Evolutionary conservation across 352 stramenopile species (phyloP).

Genomic region (Globisporangium apiculatum): DNA sequence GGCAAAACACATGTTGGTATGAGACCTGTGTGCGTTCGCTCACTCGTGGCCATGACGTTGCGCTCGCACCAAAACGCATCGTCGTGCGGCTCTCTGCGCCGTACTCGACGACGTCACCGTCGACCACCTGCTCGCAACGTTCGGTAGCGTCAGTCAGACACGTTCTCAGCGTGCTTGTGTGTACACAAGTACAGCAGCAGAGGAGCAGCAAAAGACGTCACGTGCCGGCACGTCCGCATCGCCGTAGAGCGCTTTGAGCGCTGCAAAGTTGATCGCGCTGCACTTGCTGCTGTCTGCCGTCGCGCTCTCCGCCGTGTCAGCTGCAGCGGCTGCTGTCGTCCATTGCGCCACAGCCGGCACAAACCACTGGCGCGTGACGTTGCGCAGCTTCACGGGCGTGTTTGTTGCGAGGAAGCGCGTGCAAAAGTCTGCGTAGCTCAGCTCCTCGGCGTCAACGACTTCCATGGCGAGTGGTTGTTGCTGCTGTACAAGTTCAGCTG

Average conservation of each 20-base stretch:
- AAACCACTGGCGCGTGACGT: constrained; percentile 38
- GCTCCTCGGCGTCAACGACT: constrained; percentile 35
- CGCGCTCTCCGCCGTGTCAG: constrained; percentile 23
- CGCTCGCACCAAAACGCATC: constrained; percentile 49
- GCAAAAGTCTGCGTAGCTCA: constrained; percentile 73
- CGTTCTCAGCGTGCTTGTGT: too few species aligned
- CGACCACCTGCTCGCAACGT: constrained; percentile 36
- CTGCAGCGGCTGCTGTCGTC: constrained; percentile 12
- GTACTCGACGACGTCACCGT: constrained; percentile 51
- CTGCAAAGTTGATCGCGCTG: constrained; percentile 3
- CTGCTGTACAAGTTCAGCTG: neutral
- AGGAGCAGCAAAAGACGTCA: too few species aligned
- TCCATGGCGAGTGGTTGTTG: constrained; percentile 27
- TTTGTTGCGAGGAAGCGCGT: constrained; percentile 63
- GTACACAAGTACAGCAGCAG: too few species aligned
- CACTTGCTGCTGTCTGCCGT: constrained; percentile 26
- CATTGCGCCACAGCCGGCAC: constrained; percentile 7
- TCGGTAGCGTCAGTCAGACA: neutral
- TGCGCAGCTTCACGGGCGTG: constrained; percentile 57
- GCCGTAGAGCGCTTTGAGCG: constrained; percentile 41
- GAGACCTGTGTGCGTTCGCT: neutral
- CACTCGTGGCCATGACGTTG: neutral
- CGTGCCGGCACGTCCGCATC: constrained; percentile 47
- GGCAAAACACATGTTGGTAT: neutral
- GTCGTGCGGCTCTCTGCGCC: constrained; percentile 42